Base-by-base conservation (phyloP, 164 flowering plant species). In the Houttuynia cordata region DNA sequence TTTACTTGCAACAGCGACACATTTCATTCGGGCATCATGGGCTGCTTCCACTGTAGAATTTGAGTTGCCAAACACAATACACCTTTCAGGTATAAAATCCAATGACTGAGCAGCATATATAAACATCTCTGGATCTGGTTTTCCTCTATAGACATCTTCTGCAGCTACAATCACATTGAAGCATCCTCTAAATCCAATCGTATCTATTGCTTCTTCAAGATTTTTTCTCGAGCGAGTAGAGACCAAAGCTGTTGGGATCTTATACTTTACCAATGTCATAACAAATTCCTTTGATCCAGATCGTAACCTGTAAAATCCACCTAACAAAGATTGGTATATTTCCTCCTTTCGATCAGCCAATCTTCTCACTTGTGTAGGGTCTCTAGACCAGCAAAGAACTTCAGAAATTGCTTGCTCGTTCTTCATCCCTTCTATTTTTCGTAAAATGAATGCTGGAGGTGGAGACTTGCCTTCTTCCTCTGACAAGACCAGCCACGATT, bases 91-190 rank as follows among this genome's bases (percentile, higher is more conserved):
- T 67, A 86, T 83, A 72, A 82, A 84, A 13, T 86, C 74, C 18
- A 93, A 74, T 41, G 79, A 80, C 75, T 93, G 96, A 8, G 89
- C 84, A 18, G 99, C 99, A 64, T 86, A 90, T 7, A 79, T 67
- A 68, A 83, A 93, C 99, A 93, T 93, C 78, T 93, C 99, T 0
- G 99, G 99, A 65, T 93, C 99, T 14, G 99, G 99, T 68, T 85
- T 93, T 42, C 99, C 99, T 65, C 99, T 76, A 60, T 85, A 68
- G 57, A 86, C 99, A 78, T 93, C 99, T 66, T 90, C 97, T 4
- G 96, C 91, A 0, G 97, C 76, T 0, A 90, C 89, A 62, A 88
- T 75, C 42, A 75, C 95, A 63, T 47, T 83, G 73, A 93, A 93
- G 61, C 63, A 69, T 25, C 84, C 88, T 60, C 81, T 81, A 50